Percentiles rank a stretch among this genome's conserved stretches.
These are phyloP conservation scores for Thraustotheca clavata DNA, from an alignment of 352 stramenopile species.

Conservation along the genomic window DNA sequence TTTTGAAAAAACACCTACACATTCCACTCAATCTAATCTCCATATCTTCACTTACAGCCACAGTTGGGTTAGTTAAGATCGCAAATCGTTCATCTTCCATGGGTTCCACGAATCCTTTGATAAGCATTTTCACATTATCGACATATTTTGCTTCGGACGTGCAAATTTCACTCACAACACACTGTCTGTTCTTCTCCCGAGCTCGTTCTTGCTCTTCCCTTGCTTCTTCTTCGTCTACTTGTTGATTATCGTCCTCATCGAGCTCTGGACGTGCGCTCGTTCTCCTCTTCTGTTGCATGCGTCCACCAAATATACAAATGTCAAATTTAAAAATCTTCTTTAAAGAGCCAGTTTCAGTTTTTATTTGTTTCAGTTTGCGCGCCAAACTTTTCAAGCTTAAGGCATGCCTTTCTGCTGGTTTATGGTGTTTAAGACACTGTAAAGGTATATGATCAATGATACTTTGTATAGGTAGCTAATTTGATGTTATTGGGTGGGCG, in stretches of 20 bases:
- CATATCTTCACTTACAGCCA: conserved; percentile 32
- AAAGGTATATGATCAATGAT: too few species aligned
- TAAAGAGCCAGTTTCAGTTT: not conserved
- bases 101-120: conserved; percentile 73
- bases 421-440: too few species aligned
- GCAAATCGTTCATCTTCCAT: conserved; percentile 67
- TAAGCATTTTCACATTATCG: conserved; percentile 55
- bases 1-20: conserved; percentile 72
- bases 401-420: not conserved
- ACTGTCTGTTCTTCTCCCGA: conserved; percentile 25
- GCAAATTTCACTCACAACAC: conserved; percentile 76
- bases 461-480: too few species aligned
- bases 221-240: not conserved
- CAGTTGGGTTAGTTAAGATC: conserved; percentile 76
- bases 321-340: conserved; percentile 8
- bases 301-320: not conserved
- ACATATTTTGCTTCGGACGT: conserved; percentile 73
- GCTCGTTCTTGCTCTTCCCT: not conserved
- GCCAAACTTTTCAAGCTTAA: not conserved
- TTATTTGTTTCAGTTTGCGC: not conserved
- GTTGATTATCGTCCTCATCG: conserved; percentile 1
- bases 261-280: not conserved
- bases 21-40: not conserved
- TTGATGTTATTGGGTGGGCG: too few species aligned
- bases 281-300: not conserved